phyloP scores from a whole-genome alignment of 139 green algal genomes.

The Haematococcus sp. region DNA sequence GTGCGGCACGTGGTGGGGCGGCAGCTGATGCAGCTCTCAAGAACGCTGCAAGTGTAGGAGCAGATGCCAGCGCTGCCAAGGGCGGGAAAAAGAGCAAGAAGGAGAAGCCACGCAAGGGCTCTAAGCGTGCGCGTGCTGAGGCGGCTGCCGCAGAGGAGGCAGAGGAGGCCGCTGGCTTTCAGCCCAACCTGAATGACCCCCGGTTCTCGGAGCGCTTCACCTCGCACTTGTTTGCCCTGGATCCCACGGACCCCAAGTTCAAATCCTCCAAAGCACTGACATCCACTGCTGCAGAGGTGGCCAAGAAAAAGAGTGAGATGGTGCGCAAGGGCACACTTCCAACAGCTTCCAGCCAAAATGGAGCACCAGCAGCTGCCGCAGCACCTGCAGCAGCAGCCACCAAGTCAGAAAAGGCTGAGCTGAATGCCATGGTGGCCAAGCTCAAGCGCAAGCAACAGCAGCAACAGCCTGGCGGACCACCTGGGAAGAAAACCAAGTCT shows the following conservation, averaged over 20 bases:
- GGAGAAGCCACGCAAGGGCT: constrained; percentile 15
- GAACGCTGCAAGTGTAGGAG: background rate
- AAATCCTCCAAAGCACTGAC: background rate
- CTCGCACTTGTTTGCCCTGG: constrained; percentile 75
- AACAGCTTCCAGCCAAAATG: constrained; percentile 1
- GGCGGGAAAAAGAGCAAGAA: constrained; percentile 28
- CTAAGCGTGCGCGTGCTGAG: constrained; percentile 21
- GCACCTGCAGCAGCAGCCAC: background rate
- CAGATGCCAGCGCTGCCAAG: background rate
- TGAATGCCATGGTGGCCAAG: constrained; percentile 67
- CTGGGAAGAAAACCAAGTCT: too few relatives aligned
- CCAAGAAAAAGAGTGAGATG: too few relatives aligned
- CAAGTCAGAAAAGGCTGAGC: constrained; percentile 19
- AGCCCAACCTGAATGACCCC: constrained; percentile 66
- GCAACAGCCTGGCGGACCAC: constrained; percentile 5
- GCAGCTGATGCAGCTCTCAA: background rate
- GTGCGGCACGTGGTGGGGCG: constrained; percentile 19
- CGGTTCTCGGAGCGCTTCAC: constrained; percentile 75
- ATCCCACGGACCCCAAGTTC: constrained; percentile 88
- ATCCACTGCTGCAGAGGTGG: background rate
- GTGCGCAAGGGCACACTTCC: background rate
- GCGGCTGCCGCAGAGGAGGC: constrained; percentile 20
- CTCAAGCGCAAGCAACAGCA: constrained; percentile 66
- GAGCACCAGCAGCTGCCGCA: constrained; percentile 12
- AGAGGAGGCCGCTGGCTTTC: constrained; percentile 9